Base-by-base conservation (phyloP, 164 flowering plant genomes). In the Tinospora cordifolia region DNA sequence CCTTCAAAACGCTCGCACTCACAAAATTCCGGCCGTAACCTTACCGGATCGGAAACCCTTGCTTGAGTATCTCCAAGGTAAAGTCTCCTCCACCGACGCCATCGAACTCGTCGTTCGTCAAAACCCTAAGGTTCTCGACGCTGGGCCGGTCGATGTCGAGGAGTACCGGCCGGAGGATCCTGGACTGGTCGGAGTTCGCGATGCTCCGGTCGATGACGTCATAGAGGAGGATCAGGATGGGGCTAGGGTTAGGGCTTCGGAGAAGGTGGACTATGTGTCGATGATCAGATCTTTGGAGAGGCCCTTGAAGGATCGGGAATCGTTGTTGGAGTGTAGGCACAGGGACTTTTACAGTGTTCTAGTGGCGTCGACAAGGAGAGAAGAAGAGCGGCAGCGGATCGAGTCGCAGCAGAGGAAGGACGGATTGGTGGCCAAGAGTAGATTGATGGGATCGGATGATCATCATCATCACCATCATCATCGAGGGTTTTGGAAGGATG, bases 321-420 rank as follows among this genome's bases (percentile, higher is more conserved):
- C 81, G 8, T 71, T 95, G 70, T 74, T 95, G 81, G 87, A 83
- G 67, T 91, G 93, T 68, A 81, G 85, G 65, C 75, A 86, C 26
- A 74, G 95, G 62, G 92, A 95, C 63, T 92, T 95, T 71, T 84
- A 90, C 46, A 74, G 80, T 27, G 88, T 91, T 19, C 75, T 90
- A 22, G 83, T 84, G 17, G 76, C 83, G 8, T 83, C 95, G 10
- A 80, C 84, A 15, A 76, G 74, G 74, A 77, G 97, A 34, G 97
- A 95, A 74, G 97, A 92, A 79, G 96, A 91, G 71, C 72, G 92
- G 80, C 88, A 87, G 78, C 69, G 91, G 71, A 54, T 82, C 11
- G 98, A 93, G 79, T 83, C 90, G 30, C 86, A 86, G 62, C 97
- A 88, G 88, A 81, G 99, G 84, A 92, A 89, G 72, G 98, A 95